These are phyloP conservation scores for Taxillus chinensis DNA, from an alignment of 164 flowering plant species.

Conservation along the genomic window DNA sequence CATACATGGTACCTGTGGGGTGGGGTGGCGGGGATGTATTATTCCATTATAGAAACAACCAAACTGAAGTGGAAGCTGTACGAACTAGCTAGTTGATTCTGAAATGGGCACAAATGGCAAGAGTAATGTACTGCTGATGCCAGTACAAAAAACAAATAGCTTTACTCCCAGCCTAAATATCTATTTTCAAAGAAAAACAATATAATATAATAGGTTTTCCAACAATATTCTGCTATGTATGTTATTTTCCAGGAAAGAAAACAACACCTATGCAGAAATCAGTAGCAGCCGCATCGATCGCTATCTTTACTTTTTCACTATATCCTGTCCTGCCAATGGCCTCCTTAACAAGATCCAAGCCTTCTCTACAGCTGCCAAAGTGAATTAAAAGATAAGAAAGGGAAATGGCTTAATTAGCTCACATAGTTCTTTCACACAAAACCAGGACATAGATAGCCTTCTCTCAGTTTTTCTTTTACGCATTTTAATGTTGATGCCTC, in stretches of 20 bases:
- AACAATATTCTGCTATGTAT: too few species aligned
- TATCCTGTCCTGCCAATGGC: slow-evolving; percentile 87
- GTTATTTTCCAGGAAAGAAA: slow-evolving; percentile 7
- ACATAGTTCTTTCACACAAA: too few species aligned
- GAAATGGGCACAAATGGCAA: too few species aligned
- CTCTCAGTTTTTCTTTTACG: too few species aligned
- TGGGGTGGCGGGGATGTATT: slow-evolving; percentile 1
- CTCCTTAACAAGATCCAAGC: slow-evolving; percentile 79
- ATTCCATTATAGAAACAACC: slow-evolving; percentile 2
- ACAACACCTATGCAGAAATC: slow-evolving; percentile 80
- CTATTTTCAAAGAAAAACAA: too few species aligned
- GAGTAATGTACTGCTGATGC: too few species aligned
- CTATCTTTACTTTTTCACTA: slow-evolving; percentile 71
- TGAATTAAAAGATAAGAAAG: background rate
- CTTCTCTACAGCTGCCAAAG: slow-evolving; percentile 64
- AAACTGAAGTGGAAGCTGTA: background rate
- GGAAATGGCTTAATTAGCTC: too few species aligned
- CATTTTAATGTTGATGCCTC: background rate
- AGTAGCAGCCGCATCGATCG: slow-evolving; percentile 81
- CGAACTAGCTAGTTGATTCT: too few species aligned
- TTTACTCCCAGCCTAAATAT: too few species aligned
- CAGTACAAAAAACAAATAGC: too few species aligned
- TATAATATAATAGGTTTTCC: too few species aligned
- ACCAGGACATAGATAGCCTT: too few species aligned
- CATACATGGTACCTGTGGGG: slow-evolving; percentile 77